Evolutionary conservation across 2,329 filamentous ascomycete genomes (phyloP), one percentile per base, ranked within the genome.

Genomic region (Orbilia brochopaga): DNA sequence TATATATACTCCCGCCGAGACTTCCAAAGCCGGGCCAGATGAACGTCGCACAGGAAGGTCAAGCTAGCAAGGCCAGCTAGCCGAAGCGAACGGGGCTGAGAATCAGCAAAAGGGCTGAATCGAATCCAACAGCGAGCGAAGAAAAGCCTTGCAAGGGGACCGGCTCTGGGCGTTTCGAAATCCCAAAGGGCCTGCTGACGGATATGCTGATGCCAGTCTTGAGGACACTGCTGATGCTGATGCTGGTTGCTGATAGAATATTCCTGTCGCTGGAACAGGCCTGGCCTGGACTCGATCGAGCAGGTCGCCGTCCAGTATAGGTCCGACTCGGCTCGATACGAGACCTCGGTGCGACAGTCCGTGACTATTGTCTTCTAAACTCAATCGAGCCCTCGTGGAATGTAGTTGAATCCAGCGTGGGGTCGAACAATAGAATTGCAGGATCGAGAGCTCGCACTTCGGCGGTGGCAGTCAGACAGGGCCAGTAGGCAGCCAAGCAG

Each of bases 71-170:
- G 19, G 19, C 44, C 21, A 15, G 44, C 65, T 61, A 70, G 53
- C 65, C 58, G 65, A 70, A 70, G 44, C 44, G 44, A 48, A 48
- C 15, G 62, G 65, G 65, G 65, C 65, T 70, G 65, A 70, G 58
- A 70, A 56, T 44, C 58, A 70, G 54, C 58, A 59, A 50, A 56
- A 66, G 21, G 15, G 6, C n/a, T 32, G 23, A 46, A 53, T 8
- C 27, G 23, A 46, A 53, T 8, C 27, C 54, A 54, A 46, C 44
- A 56, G 37, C 61, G 35, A 46, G 30, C 37, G 13, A 48, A 19
- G 44, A 48, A 48, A 48, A 19, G 44, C 44, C 44, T 48, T 48
- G 44, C 44, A 48, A 23, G 44, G 44, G 21, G n/a, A 21, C 6
- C 8, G 2, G 44, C n/a, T 19, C 15, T 23, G 11, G 44, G 15